Base-by-base conservation (phyloP, 345 rosid genomes). In the Euphorbia pulcherrima region DNA sequence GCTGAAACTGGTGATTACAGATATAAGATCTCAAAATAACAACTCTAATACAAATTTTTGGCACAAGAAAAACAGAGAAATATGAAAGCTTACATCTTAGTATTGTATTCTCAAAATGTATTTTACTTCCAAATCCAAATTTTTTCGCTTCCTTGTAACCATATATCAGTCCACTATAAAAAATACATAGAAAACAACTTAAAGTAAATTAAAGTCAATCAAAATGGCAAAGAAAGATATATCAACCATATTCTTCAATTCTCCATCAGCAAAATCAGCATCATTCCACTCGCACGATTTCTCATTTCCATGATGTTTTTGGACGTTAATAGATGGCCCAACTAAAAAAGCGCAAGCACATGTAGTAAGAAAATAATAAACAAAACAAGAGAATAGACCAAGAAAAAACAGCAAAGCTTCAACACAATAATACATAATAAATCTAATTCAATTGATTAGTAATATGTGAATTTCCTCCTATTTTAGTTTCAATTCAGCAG, bases 251-350 rank as follows among this genome's bases (percentile, higher is more conserved):
- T 89, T 83, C 75, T 86, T 87, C 85, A 87, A 69, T 79, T 85
- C 90, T 11, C 90, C 88, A 68, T 88, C 94, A 23, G 91, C 87
- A 66, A 80, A 88, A 78, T 88, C 94, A 68, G 82, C 63, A 9
- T 89, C 91, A 33, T 86, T 89, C 94, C 91, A 88, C 14, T 86
- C 81, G 56, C 91, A 86, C 1, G 94, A 88, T 65, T 88, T 88
- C 5, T 88, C 91, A 56, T 87, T 86, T 33, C 95, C 95, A 52
- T 81, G 81, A 71, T 85, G 90, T 62, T 88, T 88, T 65, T 87
- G 92, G 68, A 86, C 83, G 29, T 67, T 67, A 82, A 86, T 84
- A 3, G 82, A 70, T 10, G 83, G 56, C 47, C 81, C 65, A 62
- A 91, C 88, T 87, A 79, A 67, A n/a, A 73, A 33, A 68, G 46